Evolutionary conservation across 768 basidiomycete species (phyloP).

Genomic region (Tricholoma matsutake): DNA sequence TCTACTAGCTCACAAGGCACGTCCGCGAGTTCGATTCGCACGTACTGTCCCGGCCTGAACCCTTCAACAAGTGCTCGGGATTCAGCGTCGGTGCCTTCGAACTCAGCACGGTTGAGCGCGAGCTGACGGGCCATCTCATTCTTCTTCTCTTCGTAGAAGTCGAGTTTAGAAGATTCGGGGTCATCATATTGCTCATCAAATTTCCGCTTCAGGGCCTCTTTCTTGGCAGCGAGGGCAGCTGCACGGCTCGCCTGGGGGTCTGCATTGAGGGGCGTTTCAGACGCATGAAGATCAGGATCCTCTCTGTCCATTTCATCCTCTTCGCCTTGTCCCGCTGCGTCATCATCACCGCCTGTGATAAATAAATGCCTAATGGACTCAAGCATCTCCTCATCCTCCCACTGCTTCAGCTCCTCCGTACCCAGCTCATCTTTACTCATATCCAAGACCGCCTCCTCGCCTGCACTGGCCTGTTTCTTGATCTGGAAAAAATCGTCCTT

Average conservation of each 20-base stretch:
- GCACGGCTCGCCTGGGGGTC: slow-evolving; percentile 39
- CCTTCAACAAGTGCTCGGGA: slow-evolving; percentile 86
- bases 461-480: slow-evolving; percentile 33
- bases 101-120: slow-evolving; percentile 80
- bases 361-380: slow-evolving; percentile 87
- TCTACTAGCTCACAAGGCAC: slow-evolving; percentile 93
- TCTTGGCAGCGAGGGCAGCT: slow-evolving; percentile 73
- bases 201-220: slow-evolving; percentile 87
- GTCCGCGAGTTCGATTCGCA: slow-evolving; percentile 81
- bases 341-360: slow-evolving; percentile 68
- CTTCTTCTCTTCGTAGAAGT: slow-evolving; percentile 91
- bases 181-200: slow-evolving; percentile 98
- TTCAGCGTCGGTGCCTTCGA: slow-evolving; percentile 73
- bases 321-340: slow-evolving; percentile 31
- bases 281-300: slow-evolving; percentile 30
- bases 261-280: slow-evolving; percentile 10
- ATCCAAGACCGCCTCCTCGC: slow-evolving; percentile 58
- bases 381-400: slow-evolving; percentile 83
- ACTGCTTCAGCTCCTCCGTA: slow-evolving; percentile 55
- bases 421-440: slow-evolving; percentile 61
- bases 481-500: slow-evolving; percentile 79
- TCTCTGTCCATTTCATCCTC: slow-evolving; percentile 40
- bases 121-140: slow-evolving; percentile 87
- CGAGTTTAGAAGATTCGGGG: slow-evolving; percentile 70
- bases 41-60: slow-evolving; percentile 84